phyloP scores from a whole-genome alignment of 306 rosid genomes.

The Gleditsia sinensis region DNA sequence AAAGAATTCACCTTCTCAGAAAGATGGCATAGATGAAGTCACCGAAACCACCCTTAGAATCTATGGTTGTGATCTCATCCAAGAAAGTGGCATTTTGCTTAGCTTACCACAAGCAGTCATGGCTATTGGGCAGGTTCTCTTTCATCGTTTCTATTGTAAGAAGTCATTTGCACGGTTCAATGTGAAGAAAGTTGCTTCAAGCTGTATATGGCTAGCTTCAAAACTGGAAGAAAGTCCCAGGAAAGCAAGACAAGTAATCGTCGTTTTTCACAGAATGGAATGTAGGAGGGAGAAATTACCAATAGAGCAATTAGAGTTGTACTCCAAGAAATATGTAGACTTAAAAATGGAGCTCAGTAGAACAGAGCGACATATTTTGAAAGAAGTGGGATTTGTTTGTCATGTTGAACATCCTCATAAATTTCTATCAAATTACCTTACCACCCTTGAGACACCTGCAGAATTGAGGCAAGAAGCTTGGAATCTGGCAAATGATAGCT shows the following conservation, averaged over 20 bases:
- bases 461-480: conserved; percentile 97
- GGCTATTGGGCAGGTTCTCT: conserved; percentile 97
- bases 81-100: conserved; percentile 95
- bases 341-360: conserved; percentile 86
- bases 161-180: conserved; percentile 92
- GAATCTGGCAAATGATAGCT: conserved; percentile 98
- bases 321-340: conserved; percentile 84
- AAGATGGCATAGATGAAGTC: too few relatives aligned
- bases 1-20: too few relatives aligned
- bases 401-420: conserved; percentile 99
- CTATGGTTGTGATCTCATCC: conserved; percentile 96
- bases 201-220: conserved; percentile 97
- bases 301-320: conserved; percentile 74
- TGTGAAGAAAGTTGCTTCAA: conserved; percentile 97
- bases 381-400: conserved; percentile 98
- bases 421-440: conserved; percentile 92
- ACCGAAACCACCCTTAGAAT: too few relatives aligned
- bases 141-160: conserved; percentile 95
- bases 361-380: conserved; percentile 95
- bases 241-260: conserved; percentile 89
- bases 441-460: conserved; percentile 79
- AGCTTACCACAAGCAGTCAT: conserved; percentile 88
- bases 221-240: conserved; percentile 90
- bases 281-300: conserved; percentile 89
- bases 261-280: conserved; percentile 95